phyloP scores from a whole-genome alignment of 2,329 filamentous ascomycete species.

The Lecanicillium sp. region DNA sequence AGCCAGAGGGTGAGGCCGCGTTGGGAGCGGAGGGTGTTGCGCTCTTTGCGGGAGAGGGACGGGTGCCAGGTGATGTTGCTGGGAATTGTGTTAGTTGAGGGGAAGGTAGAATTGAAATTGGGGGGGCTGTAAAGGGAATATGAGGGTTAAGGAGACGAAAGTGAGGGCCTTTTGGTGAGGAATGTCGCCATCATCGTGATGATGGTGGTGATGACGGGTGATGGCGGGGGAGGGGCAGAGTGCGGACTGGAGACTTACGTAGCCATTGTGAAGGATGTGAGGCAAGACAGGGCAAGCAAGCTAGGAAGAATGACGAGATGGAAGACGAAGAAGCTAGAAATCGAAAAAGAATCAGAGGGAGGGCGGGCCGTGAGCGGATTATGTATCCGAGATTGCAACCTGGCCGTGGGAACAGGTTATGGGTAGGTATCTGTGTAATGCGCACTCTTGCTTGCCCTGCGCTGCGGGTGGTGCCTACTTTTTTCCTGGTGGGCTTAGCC shows the following conservation, averaged over 20 bases:
- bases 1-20: slow-evolving; percentile 95
- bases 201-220: slow-evolving; percentile 11
- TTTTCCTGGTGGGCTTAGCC: no score
- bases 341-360: not conserved
- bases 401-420: no score
- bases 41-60: slow-evolving; percentile 70
- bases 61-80: slow-evolving; percentile 91
- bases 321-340: not conserved
- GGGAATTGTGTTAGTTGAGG: slow-evolving; percentile 10
- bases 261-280: slow-evolving; percentile 19
- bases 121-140: slow-evolving; percentile 6
- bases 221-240: slow-evolving; percentile 6
- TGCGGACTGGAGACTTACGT: slow-evolving; percentile 19
- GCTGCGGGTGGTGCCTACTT: no score
- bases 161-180: not conserved
- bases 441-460: no score
- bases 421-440: no score
- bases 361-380: not conserved
- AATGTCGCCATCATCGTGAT: not conserved
- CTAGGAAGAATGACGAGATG: no score
- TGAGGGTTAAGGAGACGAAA: slow-evolving; percentile 12
- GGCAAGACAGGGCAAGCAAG: not conserved
- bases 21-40: slow-evolving; percentile 68
- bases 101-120: not conserved
- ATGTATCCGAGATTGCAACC: no score